Evolutionary conservation across 192 early-diverging fungal species (phyloP).

Genomic region (Anaeromyces robustus): DNA sequence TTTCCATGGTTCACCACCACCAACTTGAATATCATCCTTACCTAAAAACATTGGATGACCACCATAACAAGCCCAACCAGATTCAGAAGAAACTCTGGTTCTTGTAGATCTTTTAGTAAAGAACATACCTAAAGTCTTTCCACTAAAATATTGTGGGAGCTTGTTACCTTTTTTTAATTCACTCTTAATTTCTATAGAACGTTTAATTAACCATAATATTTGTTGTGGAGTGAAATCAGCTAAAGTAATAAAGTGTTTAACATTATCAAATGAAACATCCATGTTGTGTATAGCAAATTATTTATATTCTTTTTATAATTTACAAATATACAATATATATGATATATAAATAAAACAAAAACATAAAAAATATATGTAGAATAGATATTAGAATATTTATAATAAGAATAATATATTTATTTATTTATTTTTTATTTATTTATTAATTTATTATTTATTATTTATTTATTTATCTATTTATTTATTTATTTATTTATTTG

Average conservation of each 20-base stretch:
- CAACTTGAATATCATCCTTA: conserved; percentile 87
- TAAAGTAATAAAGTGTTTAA: conserved; percentile 59
- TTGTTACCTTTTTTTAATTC: conserved; percentile 41
- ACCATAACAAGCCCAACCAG: conserved; percentile 78
- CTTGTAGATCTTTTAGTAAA: conserved; percentile 95
- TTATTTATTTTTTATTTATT: no score
- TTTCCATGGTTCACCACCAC: conserved; percentile 82
- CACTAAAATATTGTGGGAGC: conserved; percentile 20
- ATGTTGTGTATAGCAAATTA: neutral
- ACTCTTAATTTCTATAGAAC: conserved; percentile 66
- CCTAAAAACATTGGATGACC: conserved; percentile 94
- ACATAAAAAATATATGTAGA: no score
- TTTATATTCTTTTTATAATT: no score
- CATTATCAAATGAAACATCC: neutral
- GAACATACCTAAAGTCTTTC: conserved; percentile 79
- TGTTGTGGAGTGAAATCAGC: conserved; percentile 63
- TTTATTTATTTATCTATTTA: no score
- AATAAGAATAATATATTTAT: no score
- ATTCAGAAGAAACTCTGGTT: conserved; percentile 87
- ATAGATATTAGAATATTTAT: no score
- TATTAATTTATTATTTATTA: no score
- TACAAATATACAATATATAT: no score
- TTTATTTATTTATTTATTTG: no score
- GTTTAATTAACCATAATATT: conserved; percentile 59
- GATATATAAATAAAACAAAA: no score